Percentiles rank a stretch among this genome's conserved stretches.
These are phyloP conservation scores for Cadophora luteo-olivacea DNA, from an alignment of 2,329 filamentous ascomycete genomes.

Conservation along the genomic window DNA sequence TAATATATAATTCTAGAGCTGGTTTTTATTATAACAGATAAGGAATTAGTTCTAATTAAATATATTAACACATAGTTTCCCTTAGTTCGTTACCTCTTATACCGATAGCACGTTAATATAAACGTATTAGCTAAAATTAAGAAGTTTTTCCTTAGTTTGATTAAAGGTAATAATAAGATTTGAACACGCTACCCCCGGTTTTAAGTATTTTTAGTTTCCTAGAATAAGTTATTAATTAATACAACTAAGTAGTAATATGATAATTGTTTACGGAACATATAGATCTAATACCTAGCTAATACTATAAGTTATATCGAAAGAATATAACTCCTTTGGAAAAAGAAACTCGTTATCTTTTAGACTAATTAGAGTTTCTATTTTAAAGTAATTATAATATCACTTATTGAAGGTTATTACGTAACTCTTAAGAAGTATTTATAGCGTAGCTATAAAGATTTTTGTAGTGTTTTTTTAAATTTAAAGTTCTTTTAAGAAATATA, in stretches of 20 bases:
- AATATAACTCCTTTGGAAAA: not conserved
- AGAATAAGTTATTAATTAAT: not conserved
- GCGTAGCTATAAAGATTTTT: not conserved
- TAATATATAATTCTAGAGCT: not conserved
- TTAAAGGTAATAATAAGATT: not conserved
- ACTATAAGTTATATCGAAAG: not conserved
- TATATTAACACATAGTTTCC: not conserved
- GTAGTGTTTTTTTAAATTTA: not conserved
- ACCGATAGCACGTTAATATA: not conserved
- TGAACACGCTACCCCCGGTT: not conserved
- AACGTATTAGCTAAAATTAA: not conserved
- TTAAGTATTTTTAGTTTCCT: not conserved
- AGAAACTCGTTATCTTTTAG: not conserved
- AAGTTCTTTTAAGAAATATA: not conserved
- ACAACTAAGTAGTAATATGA: not conserved
- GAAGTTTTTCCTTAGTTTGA: not conserved
- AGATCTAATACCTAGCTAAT: not conserved
- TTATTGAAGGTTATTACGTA: not conserved
- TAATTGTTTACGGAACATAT: not conserved
- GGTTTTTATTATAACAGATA: not conserved
- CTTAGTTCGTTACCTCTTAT: not conserved
- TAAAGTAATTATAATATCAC: not conserved
- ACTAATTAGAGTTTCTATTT: not conserved
- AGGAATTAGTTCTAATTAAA: not conserved
- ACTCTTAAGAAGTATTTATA: not conserved